Percentiles rank a stretch among this genome's conserved stretches.
Evolutionary conservation across 345 rosid genomes (phyloP).

Genomic region (Gossypium rotundifolium): DNA sequence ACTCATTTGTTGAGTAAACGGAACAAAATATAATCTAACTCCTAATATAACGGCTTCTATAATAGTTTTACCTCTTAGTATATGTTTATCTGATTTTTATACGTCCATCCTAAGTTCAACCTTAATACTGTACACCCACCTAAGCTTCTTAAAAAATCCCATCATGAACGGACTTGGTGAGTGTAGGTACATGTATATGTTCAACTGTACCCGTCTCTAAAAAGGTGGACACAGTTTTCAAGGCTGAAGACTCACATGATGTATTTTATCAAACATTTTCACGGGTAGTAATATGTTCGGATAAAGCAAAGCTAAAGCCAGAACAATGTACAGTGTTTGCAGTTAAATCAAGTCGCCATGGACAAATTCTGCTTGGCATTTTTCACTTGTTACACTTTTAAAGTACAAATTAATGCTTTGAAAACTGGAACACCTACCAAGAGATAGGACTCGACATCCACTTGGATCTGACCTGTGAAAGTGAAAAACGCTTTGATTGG

Average conservation of each 20-base stretch:
- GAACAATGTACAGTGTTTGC: background rate
- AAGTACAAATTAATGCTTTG: background rate
- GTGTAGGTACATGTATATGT: background rate
- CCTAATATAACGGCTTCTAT: too few relatives aligned
- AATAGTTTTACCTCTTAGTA: background rate
- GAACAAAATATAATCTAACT: too few relatives aligned
- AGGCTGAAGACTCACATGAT: background rate
- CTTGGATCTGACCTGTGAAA: constrained; percentile 1
- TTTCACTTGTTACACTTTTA: background rate
- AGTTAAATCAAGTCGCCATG: background rate
- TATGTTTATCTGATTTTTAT: background rate
- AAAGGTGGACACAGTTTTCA: too few relatives aligned
- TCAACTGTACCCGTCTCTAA: background rate
- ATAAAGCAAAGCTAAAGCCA: background rate
- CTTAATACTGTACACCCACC: background rate
- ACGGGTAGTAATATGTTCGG: background rate
- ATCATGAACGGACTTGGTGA: background rate
- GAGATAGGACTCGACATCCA: background rate
- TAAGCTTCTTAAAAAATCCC: background rate
- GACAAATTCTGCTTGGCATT: background rate
- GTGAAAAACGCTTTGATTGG: background rate
- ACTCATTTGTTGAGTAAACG: too few relatives aligned
- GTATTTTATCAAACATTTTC: background rate
- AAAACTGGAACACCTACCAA: background rate
- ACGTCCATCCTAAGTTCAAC: background rate